Percentiles rank a stretch among this genome's conserved stretches.
phyloP scores from a whole-genome alignment of 1,284 basidiomycete species.

The Puccinia hordei region DNA sequence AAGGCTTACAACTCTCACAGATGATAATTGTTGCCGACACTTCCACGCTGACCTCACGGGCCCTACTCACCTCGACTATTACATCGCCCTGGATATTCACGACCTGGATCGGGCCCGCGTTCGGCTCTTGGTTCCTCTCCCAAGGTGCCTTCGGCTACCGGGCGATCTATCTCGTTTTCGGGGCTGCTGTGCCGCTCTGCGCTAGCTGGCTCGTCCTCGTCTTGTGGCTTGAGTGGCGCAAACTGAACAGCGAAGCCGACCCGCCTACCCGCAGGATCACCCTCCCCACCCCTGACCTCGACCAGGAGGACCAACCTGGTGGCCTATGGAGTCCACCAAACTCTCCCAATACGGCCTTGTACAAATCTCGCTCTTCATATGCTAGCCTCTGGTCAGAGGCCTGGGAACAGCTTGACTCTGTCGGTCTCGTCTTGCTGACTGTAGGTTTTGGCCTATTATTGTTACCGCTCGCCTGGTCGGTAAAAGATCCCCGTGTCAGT shows the following conservation, averaged over 20 bases:
- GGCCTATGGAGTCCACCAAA: neutral
- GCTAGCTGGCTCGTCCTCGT: constrained; percentile 53
- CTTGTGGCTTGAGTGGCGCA: constrained; percentile 53
- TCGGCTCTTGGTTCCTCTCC: constrained; percentile 55
- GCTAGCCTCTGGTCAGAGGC: constrained; percentile 42
- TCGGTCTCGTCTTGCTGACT: constrained; percentile 55
- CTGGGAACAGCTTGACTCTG: constrained; percentile 54
- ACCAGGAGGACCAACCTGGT: neutral
- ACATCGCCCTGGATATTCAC: constrained; percentile 57
- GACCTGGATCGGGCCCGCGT: constrained; percentile 56
- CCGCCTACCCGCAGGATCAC: constrained; percentile 36
- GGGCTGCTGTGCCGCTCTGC: constrained; percentile 56
- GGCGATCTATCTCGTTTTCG: constrained; percentile 55
- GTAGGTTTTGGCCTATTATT: constrained; percentile 54
- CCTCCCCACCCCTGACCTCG: neutral
- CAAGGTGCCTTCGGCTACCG: constrained; percentile 56
- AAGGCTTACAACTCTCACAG: constrained; percentile 57
- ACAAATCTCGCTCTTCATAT: neutral
- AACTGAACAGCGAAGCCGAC: constrained; percentile 37
- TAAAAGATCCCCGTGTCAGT: constrained; percentile 51
- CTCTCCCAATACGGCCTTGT: neutral
- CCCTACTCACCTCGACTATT: constrained; percentile 56
- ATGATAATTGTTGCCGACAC: constrained; percentile 58
- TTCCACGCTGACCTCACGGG: constrained; percentile 56
- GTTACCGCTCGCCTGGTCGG: constrained; percentile 55